Evolutionary conservation across 495 filamentous ascomycete genomes (phyloP), one percentile per base, ranked within the genome.

Genomic region (Diplogelasinospora grovesii): DNA sequence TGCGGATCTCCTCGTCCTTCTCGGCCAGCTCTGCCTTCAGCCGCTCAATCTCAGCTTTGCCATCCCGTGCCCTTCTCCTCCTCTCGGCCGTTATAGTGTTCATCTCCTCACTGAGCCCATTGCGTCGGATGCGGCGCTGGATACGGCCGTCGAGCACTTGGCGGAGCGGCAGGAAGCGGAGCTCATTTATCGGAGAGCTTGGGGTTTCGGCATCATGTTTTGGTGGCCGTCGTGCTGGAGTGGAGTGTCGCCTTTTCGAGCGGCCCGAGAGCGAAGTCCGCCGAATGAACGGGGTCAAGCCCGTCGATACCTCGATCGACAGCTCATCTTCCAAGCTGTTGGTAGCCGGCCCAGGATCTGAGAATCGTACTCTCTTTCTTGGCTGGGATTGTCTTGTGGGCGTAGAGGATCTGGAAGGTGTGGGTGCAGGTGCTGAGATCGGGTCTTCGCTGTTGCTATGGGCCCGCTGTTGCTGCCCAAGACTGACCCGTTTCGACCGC

Each of bases 51-150:
- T 76, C 70, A 1, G 52, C 54, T 30, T 57, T 59, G 9, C 55
- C 54, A 7, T 60, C 52, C 25, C 57, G 61, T 1, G 61, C 57
- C 4, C 61, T 55, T 4, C 64, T 59, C 27, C 66, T 68, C 53
- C 77, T 76, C 41, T 83, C 77, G 2, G 64, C 66, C 35, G 75
- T 63, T 36, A 86, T 78, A 14, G 58, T 61, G 57, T 84, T 88
- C 45, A 85, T 74, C 56, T 89, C 84, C 52, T 87, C 78, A 48
- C 82, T 86, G 24, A 92, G 59, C 20, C 83, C 78, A 45, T 80
- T 79, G 15, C 85, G 76, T 10, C 77, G 71, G 18, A 89, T 71
- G 30, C 84, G 73, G 16, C 85, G 76, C 54, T 81, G 78, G n/a
- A 77, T 71, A n/a, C 86, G 75, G 16, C 68, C 67, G 49, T 87